These are phyloP conservation scores for Venturia aucupariae DNA, from an alignment of 2,329 filamentous ascomycete species.

Conservation along the genomic window DNA sequence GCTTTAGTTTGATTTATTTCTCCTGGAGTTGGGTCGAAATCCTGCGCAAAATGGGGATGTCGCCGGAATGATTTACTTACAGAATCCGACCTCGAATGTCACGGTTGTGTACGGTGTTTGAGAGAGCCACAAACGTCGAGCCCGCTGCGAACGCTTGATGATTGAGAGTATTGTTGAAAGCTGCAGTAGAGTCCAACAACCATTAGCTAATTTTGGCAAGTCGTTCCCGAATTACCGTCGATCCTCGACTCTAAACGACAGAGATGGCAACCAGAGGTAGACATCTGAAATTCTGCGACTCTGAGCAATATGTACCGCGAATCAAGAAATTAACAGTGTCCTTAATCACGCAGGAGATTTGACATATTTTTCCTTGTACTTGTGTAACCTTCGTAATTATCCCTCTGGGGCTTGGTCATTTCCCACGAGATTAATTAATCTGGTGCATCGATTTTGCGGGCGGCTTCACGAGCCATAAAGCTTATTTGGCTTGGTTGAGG, in stretches of 20 bases:
- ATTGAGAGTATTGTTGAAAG: too few relatives aligned
- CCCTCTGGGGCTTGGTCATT: not conserved
- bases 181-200: not conserved
- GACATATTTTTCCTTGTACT: not conserved
- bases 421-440: not conserved
- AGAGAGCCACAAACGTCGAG: too few relatives aligned
- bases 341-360: not conserved
- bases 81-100: too few relatives aligned
- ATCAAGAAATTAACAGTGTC: not conserved
- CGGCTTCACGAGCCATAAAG: not conserved
- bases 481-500: not conserved
- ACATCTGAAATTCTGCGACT: not conserved
- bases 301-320: not conserved
- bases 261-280: not conserved
- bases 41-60: too few relatives aligned
- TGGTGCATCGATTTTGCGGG: not conserved
- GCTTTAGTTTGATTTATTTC: not conserved
- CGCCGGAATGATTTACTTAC: too few relatives aligned
- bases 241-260: not conserved
- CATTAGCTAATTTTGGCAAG: not conserved
- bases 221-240: not conserved
- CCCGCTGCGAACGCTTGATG: too few relatives aligned
- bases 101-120: too few relatives aligned
- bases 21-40: too few relatives aligned
- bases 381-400: not conserved